Conservation (phyloP, 1,284 basidiomycete species). For the Puccinia triticina region DNA sequence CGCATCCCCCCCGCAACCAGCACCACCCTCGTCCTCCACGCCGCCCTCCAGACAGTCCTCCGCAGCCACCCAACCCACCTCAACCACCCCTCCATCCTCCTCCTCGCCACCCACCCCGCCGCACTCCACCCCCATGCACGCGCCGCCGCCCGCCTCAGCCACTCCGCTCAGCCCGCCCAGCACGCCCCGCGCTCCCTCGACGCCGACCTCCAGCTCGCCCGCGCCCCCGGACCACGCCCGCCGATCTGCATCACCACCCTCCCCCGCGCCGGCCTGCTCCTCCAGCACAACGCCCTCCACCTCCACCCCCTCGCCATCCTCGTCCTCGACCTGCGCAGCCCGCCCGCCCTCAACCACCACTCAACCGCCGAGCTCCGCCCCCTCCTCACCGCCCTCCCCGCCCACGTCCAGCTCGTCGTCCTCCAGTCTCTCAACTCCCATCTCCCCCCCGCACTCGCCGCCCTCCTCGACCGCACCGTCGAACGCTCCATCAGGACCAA, state of each 20-base stretch:
- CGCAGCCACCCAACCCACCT: background rate
- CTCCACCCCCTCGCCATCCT: constrained; percentile 4
- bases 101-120: background rate
- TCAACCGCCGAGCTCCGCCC: background rate
- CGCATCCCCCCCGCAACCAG: background rate
- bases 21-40: background rate
- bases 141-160: too few relatives aligned
- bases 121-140: background rate
- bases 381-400: background rate
- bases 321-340: constrained; percentile 13
- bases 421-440: constrained; percentile 4
- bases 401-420: constrained; percentile 7
- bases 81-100: background rate
- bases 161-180: too few relatives aligned
- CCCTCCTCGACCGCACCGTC: background rate
- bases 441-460: background rate
- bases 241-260: constrained; percentile 25
- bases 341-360: constrained; percentile 17
- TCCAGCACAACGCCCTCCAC: background rate
- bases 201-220: background rate
- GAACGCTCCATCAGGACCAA: constrained; percentile 19
- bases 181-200: background rate
- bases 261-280: background rate
- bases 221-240: background rate
- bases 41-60: background rate